Percentiles rank a stretch among this genome's conserved stretches.
These are phyloP conservation scores for Bruguiera hainesii DNA, from an alignment of 441 rosid genomes.

Conservation along the genomic window DNA sequence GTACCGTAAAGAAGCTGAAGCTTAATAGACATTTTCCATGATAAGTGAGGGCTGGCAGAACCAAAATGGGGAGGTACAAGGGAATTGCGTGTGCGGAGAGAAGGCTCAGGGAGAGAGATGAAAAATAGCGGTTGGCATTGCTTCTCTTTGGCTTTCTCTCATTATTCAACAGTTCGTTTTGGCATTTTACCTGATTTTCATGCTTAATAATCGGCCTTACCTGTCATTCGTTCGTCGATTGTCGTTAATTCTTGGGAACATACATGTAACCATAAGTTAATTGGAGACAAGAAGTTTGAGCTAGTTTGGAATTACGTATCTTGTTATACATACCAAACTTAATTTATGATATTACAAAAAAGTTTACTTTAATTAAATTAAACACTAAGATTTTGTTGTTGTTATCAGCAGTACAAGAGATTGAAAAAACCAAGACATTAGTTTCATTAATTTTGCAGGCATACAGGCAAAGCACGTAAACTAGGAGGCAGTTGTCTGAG, in stretches of 20 bases:
- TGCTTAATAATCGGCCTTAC: constrained; percentile 33
- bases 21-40: constrained; percentile 33
- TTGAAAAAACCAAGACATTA: no score
- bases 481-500: no score
- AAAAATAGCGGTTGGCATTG: constrained; percentile 31
- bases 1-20: constrained; percentile 29
- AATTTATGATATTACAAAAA: no score
- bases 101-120: background rate
- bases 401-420: no score
- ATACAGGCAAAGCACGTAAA: no score
- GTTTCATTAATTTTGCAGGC: no score
- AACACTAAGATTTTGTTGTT: no score
- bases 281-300: no score
- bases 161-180: constrained; percentile 11
- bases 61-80: no score
- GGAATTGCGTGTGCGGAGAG: background rate
- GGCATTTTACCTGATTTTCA: constrained; percentile 21
- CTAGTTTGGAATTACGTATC: no score
- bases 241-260: background rate
- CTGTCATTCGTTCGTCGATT: constrained; percentile 10
- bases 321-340: no score
- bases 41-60: background rate
- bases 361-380: no score
- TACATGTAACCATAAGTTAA: background rate
- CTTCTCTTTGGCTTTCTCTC: constrained; percentile 18